Evolutionary conservation across 2,329 filamentous ascomycete genomes (phyloP).

Genomic region (Penicillium sumatraense): DNA sequence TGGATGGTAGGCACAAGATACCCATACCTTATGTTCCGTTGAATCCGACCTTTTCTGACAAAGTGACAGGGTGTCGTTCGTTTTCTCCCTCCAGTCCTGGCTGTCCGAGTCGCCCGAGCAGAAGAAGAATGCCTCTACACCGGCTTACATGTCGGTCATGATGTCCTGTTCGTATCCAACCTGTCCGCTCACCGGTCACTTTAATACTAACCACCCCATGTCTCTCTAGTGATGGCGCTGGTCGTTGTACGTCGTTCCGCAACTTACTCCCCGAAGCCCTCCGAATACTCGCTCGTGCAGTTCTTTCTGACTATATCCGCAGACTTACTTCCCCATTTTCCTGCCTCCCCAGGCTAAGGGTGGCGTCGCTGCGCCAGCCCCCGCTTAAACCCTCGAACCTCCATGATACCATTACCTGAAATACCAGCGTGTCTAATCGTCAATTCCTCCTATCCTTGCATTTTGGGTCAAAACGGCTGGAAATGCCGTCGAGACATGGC

Average conservation of each 20-base stretch:
- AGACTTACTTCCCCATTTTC: constrained; percentile 69
- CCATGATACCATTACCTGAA: constrained; percentile 14
- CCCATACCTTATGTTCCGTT: background rate
- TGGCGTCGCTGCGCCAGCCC: constrained; percentile 51
- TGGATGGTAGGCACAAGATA: constrained; percentile 57
- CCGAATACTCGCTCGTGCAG: constrained; percentile 9
- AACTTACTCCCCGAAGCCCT: background rate
- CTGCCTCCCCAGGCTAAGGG: constrained; percentile 57
- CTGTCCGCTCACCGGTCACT: background rate
- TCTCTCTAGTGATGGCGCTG: constrained; percentile 62
- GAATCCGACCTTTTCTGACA: constrained; percentile 22
- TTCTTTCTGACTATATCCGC: constrained; percentile 24
- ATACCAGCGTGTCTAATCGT: constrained; percentile 6
- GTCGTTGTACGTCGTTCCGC: constrained; percentile 47
- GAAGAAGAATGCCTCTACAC: constrained; percentile 67
- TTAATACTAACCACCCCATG: constrained; percentile 17
- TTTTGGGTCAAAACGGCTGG: background rate
- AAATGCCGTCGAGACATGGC: background rate
- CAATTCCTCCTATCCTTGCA: background rate
- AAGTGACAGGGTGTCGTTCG: constrained; percentile 48
- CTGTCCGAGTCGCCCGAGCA: constrained; percentile 54
- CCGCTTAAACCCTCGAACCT: constrained; percentile 36
- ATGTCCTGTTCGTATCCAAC: constrained; percentile 70
- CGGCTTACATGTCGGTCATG: constrained; percentile 73
- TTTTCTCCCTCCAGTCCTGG: constrained; percentile 55